Conservation (phyloP, 495 filamentous ascomycete species). For the Podospora sp. region DNA sequence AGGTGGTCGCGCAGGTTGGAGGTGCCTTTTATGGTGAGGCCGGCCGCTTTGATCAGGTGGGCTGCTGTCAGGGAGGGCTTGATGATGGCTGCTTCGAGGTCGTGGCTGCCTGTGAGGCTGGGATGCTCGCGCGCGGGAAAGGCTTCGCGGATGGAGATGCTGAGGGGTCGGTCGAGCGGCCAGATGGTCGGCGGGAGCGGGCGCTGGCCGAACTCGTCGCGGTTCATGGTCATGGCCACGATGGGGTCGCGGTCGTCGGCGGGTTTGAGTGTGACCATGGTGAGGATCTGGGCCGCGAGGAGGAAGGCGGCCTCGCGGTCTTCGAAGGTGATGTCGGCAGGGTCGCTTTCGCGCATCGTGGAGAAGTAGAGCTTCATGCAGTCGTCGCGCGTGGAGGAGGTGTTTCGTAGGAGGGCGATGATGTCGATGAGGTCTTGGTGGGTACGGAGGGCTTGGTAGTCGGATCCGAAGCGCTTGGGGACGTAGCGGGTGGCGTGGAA, state of each 20-base stretch:
- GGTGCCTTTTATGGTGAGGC: neutral
- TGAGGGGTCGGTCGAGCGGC: neutral
- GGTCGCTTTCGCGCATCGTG: neutral
- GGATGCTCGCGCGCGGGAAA: neutral
- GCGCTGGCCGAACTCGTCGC: neutral
- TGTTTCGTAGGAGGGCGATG: neutral
- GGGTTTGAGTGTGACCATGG: neutral
- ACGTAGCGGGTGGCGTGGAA: neutral
- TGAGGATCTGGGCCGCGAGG: neutral
- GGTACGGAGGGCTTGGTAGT: neutral
- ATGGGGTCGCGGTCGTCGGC: neutral
- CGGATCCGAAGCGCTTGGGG: neutral
- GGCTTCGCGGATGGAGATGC: neutral
- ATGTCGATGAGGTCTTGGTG: neutral
- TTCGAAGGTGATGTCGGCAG: neutral
- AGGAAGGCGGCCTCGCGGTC: neutral
- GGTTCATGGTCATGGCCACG: neutral
- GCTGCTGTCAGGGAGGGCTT: neutral
- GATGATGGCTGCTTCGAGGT: neutral
- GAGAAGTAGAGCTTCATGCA: neutral
- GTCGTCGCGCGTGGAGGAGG: neutral
- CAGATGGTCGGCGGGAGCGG: neutral
- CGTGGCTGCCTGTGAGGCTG: neutral
- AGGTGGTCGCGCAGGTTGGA: neutral
- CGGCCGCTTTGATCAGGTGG: neutral